Percentiles rank a stretch among this genome's conserved stretches.
phyloP scores from a whole-genome alignment of 208 protist genomes.

The Trypanosoma lewisi region DNA sequence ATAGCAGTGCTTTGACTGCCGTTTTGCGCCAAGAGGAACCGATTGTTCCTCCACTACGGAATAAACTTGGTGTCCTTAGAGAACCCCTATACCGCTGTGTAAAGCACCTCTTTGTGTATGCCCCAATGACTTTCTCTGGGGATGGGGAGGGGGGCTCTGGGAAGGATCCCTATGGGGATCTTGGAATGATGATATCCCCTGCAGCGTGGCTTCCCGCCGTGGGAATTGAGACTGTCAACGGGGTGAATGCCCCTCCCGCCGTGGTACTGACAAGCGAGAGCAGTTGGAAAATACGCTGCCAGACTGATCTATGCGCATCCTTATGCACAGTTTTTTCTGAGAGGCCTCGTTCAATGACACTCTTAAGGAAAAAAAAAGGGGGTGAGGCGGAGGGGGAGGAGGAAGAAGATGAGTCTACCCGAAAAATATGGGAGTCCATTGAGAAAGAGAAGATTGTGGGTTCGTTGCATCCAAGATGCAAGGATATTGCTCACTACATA shows the following conservation, averaged over 20 bases:
- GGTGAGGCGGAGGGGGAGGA: neutral
- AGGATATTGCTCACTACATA: constrained; percentile 37
- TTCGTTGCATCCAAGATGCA: constrained; percentile 40
- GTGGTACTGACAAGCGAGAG: constrained; percentile 32
- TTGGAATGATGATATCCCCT: constrained; percentile 20
- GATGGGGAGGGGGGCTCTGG: constrained; percentile 21
- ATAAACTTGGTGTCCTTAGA: constrained; percentile 52
- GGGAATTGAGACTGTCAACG: constrained; percentile 26
- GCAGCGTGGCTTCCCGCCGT: constrained; percentile 47
- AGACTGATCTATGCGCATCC: constrained; percentile 65
- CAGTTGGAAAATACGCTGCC: constrained; percentile 49
- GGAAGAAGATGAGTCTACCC: constrained; percentile 1
- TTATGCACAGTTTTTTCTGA: constrained; percentile 51
- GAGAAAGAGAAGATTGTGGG: constrained; percentile 24
- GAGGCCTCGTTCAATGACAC: constrained; percentile 16
- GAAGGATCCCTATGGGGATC: constrained; percentile 1
- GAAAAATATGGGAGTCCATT: constrained; percentile 15
- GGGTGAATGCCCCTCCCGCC: constrained; percentile 15
- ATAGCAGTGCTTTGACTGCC: constrained; percentile 37
- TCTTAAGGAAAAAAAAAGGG: neutral
- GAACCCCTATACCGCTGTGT: constrained; percentile 34
- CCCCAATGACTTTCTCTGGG: constrained; percentile 24
- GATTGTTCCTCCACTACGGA: constrained; percentile 32
- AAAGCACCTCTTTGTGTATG: constrained; percentile 62
- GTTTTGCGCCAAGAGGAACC: constrained; percentile 41